Conservation (phyloP, 139 green algal species). For the Auxenochlorella protothecoides region DNA sequence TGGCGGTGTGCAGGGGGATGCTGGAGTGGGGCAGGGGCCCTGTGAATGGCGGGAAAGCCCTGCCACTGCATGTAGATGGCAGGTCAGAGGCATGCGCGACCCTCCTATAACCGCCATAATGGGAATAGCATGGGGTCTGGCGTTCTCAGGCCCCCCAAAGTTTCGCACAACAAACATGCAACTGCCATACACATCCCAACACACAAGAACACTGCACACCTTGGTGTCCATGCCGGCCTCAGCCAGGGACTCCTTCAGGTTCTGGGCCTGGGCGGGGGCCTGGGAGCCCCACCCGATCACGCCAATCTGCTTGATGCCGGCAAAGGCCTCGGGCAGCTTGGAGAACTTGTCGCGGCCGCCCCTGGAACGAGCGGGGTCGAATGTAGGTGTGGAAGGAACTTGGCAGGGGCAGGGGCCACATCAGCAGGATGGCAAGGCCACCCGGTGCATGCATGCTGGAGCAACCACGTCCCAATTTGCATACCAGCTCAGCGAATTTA, state of each 20-base stretch:
- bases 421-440: too few relatives aligned
- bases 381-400: too few relatives aligned
- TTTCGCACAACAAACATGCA: not conserved
- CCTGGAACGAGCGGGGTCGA: conserved; percentile 2
- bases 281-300: conserved; percentile 98
- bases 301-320: conserved; percentile 75
- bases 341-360: conserved; percentile 90
- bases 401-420: too few relatives aligned
- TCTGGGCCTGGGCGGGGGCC: conserved; percentile 89
- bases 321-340: conserved; percentile 74
- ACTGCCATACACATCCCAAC: not conserved
- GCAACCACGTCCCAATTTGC: too few relatives aligned
- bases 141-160: not conserved
- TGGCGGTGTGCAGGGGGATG: not conserved
- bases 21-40: too few relatives aligned
- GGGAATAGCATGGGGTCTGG: not conserved
- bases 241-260: conserved; percentile 82
- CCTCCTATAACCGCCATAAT: not conserved
- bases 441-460: too few relatives aligned
- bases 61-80: not conserved
- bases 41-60: too few relatives aligned
- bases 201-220: conserved; percentile 14
- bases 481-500: too few relatives aligned
- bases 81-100: not conserved
- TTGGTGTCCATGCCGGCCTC: conserved; percentile 82